These are phyloP conservation scores for Neurospora africana DNA, from an alignment of 495 filamentous ascomycete species.

Conservation along the genomic window DNA sequence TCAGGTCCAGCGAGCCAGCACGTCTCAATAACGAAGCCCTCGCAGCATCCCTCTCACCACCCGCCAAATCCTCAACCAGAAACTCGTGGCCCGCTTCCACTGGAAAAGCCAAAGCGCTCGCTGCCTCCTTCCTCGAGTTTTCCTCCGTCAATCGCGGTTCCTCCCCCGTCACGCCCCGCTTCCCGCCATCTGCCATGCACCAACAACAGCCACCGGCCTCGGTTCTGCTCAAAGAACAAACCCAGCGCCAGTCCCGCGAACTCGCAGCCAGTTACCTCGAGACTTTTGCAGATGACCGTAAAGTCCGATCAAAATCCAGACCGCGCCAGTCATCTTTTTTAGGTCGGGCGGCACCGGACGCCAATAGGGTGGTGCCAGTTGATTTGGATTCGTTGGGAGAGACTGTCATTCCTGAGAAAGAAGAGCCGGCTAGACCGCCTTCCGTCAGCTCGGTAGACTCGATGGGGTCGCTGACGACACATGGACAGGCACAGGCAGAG, in stretches of 20 bases:
- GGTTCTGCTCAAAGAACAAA: neutral
- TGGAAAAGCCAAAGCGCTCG: neutral
- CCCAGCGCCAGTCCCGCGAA: neutral
- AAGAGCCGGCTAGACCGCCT: neutral
- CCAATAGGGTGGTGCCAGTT: neutral
- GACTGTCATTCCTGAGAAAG: neutral
- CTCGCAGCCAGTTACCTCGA: neutral
- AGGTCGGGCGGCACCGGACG: neutral
- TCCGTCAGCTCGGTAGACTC: neutral
- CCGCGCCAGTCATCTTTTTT: neutral
- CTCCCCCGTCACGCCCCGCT: neutral
- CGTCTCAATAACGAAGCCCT: neutral
- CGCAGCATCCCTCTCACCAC: neutral
- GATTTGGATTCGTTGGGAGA: neutral
- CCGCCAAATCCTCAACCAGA: neutral
- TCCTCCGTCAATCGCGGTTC: neutral
- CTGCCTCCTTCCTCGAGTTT: neutral
- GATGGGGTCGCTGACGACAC: neutral
- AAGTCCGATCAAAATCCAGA: neutral
- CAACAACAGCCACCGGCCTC: neutral
- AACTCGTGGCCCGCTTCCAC: neutral
- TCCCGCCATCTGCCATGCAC: neutral
- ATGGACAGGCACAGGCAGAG: neutral
- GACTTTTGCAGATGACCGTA: neutral
- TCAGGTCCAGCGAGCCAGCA: constrained; percentile 1